A percentile compares a stretch with the other conserved stretches of the same genome.
Conservation (phyloP, 345 rosid species). For the Clarkia xantiana region DNA sequence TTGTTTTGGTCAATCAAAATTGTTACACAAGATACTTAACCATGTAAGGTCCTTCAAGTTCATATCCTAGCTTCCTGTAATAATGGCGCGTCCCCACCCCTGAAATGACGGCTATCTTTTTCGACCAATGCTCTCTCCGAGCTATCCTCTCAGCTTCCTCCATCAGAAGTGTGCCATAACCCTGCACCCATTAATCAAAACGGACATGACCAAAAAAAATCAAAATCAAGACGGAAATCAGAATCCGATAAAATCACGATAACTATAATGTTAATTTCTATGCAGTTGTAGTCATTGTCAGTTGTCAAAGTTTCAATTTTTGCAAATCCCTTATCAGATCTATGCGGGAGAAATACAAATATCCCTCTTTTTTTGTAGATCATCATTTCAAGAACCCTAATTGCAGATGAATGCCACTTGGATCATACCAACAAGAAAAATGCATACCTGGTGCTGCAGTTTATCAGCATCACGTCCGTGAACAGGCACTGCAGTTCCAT, state of each 20-base stretch:
- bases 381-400: neutral
- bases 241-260: no score
- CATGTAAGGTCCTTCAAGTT: conserved; percentile 96
- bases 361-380: neutral
- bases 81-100: conserved; percentile 97
- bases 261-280: no score
- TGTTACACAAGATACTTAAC: conserved; percentile 51
- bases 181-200: conserved; percentile 21
- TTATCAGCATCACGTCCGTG: conserved; percentile 94
- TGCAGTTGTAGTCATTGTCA: no score
- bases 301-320: no score
- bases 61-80: conserved; percentile 81
- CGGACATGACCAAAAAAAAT: neutral
- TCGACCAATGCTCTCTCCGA: conserved; percentile 63
- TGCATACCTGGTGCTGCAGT: conserved; percentile 88
- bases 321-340: no score
- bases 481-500: conserved; percentile 99
- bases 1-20: conserved; percentile 4
- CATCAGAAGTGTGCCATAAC: conserved; percentile 93
- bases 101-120: conserved; percentile 76
- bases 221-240: neutral
- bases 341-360: no score
- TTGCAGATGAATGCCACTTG: no score
- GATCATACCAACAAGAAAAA: neutral
- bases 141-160: conserved; percentile 95